Conservation (phyloP, 768 basidiomycete genomes). For the Neoboletus brunneissimus region DNA sequence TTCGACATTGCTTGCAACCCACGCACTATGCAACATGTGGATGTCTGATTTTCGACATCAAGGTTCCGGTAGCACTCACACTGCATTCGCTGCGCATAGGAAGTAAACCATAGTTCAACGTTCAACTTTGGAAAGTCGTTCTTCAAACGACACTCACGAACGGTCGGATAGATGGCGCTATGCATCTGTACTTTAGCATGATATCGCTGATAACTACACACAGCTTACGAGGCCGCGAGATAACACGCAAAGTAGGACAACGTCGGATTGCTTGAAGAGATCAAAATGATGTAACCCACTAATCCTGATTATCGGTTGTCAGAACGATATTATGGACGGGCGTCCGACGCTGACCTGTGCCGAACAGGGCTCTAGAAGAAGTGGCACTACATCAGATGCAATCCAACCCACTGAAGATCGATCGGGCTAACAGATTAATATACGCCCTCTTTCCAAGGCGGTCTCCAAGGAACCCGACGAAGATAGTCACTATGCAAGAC, state of each 20-base stretch:
- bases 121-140: neutral
- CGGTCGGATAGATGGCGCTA: conserved; percentile 47
- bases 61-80: conserved; percentile 36
- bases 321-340: neutral
- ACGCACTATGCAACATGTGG: conserved; percentile 44
- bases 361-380: conserved; percentile 27
- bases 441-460: conserved; percentile 51
- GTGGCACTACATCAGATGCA: neutral
- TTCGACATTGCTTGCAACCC: conserved; percentile 71
- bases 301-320: conserved; percentile 33
- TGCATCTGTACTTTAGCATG: neutral
- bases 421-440: conserved; percentile 54
- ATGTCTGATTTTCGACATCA: conserved; percentile 3
- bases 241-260: conserved; percentile 74
- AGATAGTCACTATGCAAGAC: conserved; percentile 64
- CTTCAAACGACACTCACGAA: conserved; percentile 34
- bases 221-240: conserved; percentile 63
- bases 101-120: neutral
- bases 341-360: conserved; percentile 25
- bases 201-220: neutral
- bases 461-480: conserved; percentile 62
- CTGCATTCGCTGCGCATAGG: conserved; percentile 42
- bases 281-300: conserved; percentile 65
- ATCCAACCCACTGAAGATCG: neutral
- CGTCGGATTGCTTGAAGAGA: conserved; percentile 54